Percentiles rank a stretch among this genome's conserved stretches.
These are phyloP conservation scores for Juglanconis oblonga DNA, from an alignment of 2,329 filamentous ascomycete species.

Conservation along the genomic window DNA sequence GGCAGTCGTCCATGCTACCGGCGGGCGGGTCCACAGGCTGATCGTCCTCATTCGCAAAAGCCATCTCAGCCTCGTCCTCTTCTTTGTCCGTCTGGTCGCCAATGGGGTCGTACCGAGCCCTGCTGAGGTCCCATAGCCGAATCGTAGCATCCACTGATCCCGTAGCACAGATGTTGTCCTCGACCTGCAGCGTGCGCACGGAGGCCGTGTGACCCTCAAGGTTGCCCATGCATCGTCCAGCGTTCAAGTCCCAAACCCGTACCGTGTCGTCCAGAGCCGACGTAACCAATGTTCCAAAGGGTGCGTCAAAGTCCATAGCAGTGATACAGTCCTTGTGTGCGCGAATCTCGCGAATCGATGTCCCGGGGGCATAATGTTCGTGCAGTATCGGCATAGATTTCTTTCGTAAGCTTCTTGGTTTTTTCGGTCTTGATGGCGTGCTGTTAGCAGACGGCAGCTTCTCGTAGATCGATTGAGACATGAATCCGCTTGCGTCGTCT, in stretches of 20 bases:
- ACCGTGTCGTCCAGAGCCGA: conserved; percentile 91
- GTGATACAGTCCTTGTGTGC: conserved; percentile 88
- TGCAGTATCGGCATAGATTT: conserved; percentile 94
- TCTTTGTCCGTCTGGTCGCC: conserved; percentile 59
- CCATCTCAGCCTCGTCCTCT: conserved; percentile 64
- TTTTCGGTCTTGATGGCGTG: conserved; percentile 49
- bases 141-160: conserved; percentile 95
- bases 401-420: conserved; percentile 58
- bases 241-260: conserved; percentile 93
- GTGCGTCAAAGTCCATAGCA: conserved; percentile 92
- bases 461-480: conserved; percentile 97
- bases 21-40: conserved; percentile 66
- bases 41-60: conserved; percentile 69
- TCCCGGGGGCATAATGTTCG: conserved; percentile 90
- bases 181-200: conserved; percentile 86
- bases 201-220: conserved; percentile 94
- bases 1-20: conserved; percentile 85
- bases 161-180: conserved; percentile 92
- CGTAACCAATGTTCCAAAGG: conserved; percentile 92
- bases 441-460: conserved; percentile 66
- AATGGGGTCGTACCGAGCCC: conserved; percentile 76
- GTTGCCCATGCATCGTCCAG: conserved; percentile 84
- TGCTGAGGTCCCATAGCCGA: conserved; percentile 89
- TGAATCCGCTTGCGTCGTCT: conserved; percentile 65
- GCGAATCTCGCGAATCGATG: conserved; percentile 80